A percentile compares a stretch with the other conserved stretches of the same genome.
Conservation (phyloP, 768 basidiomycete genomes). For the Termitomyces eurrhizus region DNA sequence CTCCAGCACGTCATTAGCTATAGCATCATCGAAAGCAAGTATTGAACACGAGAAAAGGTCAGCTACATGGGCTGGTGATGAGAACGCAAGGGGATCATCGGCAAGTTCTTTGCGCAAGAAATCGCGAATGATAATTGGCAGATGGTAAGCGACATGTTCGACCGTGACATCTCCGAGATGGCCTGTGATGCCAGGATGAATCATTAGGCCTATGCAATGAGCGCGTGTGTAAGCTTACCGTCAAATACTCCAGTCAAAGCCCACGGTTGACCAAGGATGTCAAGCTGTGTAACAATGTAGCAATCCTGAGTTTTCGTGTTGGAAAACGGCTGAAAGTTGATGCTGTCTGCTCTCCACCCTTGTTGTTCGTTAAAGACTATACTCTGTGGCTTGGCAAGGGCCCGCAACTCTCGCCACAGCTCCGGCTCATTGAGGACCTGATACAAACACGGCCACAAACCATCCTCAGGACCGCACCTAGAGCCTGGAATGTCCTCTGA, state of each 20-base stretch:
- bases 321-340: constrained; percentile 66
- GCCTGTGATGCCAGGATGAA: constrained; percentile 32
- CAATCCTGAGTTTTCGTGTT: constrained; percentile 57
- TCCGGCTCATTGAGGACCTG: constrained; percentile 46
- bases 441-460: constrained; percentile 61
- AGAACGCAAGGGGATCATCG: constrained; percentile 32
- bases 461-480: constrained; percentile 60
- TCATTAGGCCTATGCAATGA: constrained; percentile 6
- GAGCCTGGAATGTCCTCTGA: constrained; percentile 60
- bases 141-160: constrained; percentile 62
- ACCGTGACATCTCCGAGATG: constrained; percentile 70
- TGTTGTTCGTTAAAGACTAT: constrained; percentile 29
- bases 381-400: constrained; percentile 49
- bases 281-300: constrained; percentile 53
- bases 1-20: constrained; percentile 60
- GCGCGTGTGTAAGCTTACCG: constrained; percentile 35
- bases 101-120: constrained; percentile 45
- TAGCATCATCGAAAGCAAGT: constrained; percentile 60
- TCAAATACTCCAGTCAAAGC: constrained; percentile 70
- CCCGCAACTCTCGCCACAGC: constrained; percentile 48
- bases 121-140: constrained; percentile 63
- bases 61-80: constrained; percentile 48
- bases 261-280: constrained; percentile 55
- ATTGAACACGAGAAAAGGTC: constrained; percentile 56
- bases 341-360: constrained; percentile 46